These are phyloP conservation scores for Leucosporidium creatinivorum DNA, from an alignment of 768 basidiomycete species.

Conservation along the genomic window DNA sequence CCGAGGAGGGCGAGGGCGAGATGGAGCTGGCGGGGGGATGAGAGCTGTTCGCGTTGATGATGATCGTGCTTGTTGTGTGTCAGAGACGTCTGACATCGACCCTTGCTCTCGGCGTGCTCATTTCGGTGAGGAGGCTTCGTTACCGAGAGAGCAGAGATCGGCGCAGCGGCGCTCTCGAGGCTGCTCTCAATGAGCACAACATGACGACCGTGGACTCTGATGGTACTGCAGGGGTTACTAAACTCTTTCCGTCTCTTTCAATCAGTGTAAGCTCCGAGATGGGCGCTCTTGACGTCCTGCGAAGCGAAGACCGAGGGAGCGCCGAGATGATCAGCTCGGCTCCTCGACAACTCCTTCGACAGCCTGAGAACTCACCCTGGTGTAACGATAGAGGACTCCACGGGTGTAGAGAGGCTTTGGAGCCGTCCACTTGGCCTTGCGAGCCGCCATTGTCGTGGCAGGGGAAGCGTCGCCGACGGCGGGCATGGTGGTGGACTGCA, in stretches of 20 bases:
- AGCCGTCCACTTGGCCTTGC: slow-evolving; percentile 64
- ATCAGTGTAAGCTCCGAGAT: slow-evolving; percentile 73
- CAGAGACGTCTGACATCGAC: too few relatives aligned
- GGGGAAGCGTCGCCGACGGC: slow-evolving; percentile 58
- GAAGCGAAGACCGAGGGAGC: not conserved
- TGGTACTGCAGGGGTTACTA: not conserved
- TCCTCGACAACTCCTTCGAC: too few relatives aligned
- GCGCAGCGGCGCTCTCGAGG: not conserved
- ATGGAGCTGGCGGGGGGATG: too few relatives aligned
- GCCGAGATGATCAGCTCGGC: not conserved
- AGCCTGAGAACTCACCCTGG: slow-evolving; percentile 46
- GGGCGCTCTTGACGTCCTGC: slow-evolving; percentile 57
- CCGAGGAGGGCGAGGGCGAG: too few relatives aligned
- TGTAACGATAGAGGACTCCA: slow-evolving; percentile 71
- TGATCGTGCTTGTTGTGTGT: too few relatives aligned
- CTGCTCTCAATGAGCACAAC: not conserved
- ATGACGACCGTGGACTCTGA: not conserved
- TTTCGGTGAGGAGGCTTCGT: too few relatives aligned
- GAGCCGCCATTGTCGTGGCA: slow-evolving; percentile 57
- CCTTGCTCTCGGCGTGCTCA: too few relatives aligned
- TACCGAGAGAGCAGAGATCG: not conserved
- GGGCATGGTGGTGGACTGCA: too few relatives aligned
- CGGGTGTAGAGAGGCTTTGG: slow-evolving; percentile 59
- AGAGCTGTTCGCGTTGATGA: too few relatives aligned
- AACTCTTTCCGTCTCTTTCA: slow-evolving; percentile 37